These are phyloP conservation scores for Mortierella alpina DNA, from an alignment of 192 early-diverging fungal genomes.

Conservation along the genomic window DNA sequence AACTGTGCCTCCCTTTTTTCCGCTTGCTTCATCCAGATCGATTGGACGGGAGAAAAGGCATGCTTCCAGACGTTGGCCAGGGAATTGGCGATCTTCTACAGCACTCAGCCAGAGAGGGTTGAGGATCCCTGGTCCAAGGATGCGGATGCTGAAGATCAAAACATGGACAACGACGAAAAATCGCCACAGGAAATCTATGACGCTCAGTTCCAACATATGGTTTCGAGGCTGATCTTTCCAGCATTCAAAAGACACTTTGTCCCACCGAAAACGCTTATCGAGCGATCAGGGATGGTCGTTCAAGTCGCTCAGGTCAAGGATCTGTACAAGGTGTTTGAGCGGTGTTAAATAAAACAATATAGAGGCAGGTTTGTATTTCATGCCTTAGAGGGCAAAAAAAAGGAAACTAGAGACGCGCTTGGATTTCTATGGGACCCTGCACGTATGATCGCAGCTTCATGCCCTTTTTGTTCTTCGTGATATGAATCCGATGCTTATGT, in stretches of 20 bases:
- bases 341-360: conserved; percentile 75
- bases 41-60: conserved; percentile 87
- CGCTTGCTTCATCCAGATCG: conserved; percentile 60
- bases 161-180: conserved; percentile 13
- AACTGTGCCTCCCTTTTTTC: background rate
- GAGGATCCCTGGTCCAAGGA: conserved; percentile 18
- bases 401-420: conserved; percentile 33
- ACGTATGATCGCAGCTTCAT: conserved; percentile 39
- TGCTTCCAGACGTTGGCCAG: conserved; percentile 83
- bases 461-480: conserved; percentile 42
- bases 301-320: conserved; percentile 88
- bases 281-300: conserved; percentile 69
- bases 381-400: background rate
- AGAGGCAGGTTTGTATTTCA: background rate
- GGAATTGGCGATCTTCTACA: conserved; percentile 77
- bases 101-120: conserved; percentile 59
- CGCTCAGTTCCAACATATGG: conserved; percentile 24
- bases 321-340: conserved; percentile 95
- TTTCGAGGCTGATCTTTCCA: conserved; percentile 72
- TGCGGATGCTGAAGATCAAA: conserved; percentile 2
- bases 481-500: conserved; percentile 27
- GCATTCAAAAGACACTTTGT: conserved; percentile 80
- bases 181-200: conserved; percentile 24
- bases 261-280: conserved; percentile 70
- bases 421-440: conserved; percentile 28